Conservation (phyloP, 2,329 filamentous ascomycete genomes). For the Leptographium lundbergii region DNA sequence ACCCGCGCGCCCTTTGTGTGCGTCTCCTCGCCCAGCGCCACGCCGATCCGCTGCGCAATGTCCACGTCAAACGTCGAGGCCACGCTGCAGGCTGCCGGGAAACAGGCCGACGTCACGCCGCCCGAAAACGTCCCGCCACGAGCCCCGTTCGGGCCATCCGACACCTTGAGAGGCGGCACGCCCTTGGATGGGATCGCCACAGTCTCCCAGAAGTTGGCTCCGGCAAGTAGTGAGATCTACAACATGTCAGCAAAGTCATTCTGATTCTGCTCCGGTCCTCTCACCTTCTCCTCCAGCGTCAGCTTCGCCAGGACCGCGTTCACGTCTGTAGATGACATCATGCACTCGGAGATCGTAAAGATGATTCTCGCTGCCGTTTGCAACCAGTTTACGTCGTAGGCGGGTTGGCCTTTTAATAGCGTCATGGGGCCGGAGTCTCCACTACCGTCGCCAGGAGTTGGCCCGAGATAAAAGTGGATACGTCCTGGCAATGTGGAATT, state of each 20-base stretch:
- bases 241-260: background rate
- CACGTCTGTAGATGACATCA: background rate
- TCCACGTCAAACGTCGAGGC: slow-evolving; percentile 68
- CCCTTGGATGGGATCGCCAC: slow-evolving; percentile 47
- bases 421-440: background rate
- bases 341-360: background rate
- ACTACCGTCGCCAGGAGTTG: background rate
- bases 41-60: slow-evolving; percentile 55
- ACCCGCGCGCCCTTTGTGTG: slow-evolving; percentile 49
- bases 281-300: slow-evolving; percentile 46
- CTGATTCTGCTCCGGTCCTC: too few relatives aligned
- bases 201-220: slow-evolving; percentile 58
- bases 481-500: background rate
- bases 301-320: slow-evolving; percentile 16
- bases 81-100: slow-evolving; percentile 66
- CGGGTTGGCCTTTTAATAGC: background rate
- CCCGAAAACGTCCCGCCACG: slow-evolving; percentile 57
- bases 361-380: background rate
- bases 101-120: slow-evolving; percentile 59
- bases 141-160: slow-evolving; percentile 58
- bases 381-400: background rate
- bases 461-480: background rate
- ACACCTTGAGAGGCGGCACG: slow-evolving; percentile 48
- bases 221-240: slow-evolving; percentile 45
- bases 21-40: slow-evolving; percentile 57